Conservation (phyloP, 352 stramenopile species). For the Pythium apleroticum region DNA sequence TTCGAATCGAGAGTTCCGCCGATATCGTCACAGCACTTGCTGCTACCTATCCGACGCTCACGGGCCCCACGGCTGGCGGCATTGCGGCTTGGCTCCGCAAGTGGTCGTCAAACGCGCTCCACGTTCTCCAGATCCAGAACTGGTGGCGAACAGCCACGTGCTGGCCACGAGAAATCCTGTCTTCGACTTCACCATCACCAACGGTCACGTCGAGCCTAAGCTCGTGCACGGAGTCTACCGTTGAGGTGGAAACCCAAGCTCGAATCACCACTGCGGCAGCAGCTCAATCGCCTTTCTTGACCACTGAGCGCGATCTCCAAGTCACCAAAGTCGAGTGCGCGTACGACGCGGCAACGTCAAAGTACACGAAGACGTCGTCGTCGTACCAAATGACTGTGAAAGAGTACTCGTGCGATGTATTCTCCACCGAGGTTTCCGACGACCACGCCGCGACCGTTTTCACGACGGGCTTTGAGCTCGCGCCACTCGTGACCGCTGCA, state of each 20-base stretch:
- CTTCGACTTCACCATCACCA: slow-evolving; percentile 14
- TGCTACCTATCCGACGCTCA: slow-evolving; percentile 12
- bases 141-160: slow-evolving; percentile 60
- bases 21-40: slow-evolving; percentile 8
- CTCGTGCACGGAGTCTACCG: slow-evolving; percentile 28
- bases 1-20: slow-evolving; percentile 31
- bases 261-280: slow-evolving; percentile 13
- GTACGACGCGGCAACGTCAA: slow-evolving; percentile 18
- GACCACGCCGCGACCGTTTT: slow-evolving; percentile 35
- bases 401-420: slow-evolving; percentile 45
- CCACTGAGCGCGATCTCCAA: slow-evolving; percentile 34
- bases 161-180: slow-evolving; percentile 35
- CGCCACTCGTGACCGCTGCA: slow-evolving; percentile 11
- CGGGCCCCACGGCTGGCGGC: slow-evolving; percentile 15
- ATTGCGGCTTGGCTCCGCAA: slow-evolving; percentile 40
- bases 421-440: slow-evolving; percentile 47
- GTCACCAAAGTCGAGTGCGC: slow-evolving; percentile 37
- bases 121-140: slow-evolving; percentile 40
- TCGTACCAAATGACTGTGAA: slow-evolving; percentile 32
- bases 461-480: slow-evolving; percentile 51
- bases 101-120: slow-evolving; percentile 41
- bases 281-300: slow-evolving; percentile 41
- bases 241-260: slow-evolving; percentile 28
- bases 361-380: slow-evolving; percentile 34
- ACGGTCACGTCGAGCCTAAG: slow-evolving; percentile 15